Conservation (phyloP, 2,329 filamentous ascomycete species). For the Paraconiothyrium sp. region DNA sequence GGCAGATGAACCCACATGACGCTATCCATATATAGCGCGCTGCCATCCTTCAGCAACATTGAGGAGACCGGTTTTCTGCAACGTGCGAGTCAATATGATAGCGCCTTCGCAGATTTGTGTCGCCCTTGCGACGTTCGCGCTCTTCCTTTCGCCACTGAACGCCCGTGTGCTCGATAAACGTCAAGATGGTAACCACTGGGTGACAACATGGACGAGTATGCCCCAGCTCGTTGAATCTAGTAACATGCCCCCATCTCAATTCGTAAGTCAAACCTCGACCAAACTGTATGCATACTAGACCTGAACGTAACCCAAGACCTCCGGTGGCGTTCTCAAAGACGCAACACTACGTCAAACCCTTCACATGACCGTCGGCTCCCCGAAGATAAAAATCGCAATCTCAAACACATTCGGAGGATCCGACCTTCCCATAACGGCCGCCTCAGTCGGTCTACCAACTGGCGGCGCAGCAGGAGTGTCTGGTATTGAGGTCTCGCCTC, state of each 20-base stretch:
- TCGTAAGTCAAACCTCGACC: conserved; percentile 35
- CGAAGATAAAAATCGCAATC: conserved; percentile 66
- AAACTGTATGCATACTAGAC: background rate
- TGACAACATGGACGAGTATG: conserved; percentile 70
- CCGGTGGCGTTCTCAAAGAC: conserved; percentile 62
- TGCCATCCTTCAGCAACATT: background rate
- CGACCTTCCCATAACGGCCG: conserved; percentile 66
- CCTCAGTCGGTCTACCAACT: conserved; percentile 63
- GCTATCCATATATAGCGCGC: background rate
- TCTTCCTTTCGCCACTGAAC: conserved; percentile 10
- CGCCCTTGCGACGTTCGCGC: conserved; percentile 15
- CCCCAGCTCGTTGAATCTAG: conserved; percentile 68
- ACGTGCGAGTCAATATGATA: conserved; percentile 12
- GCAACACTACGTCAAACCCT: conserved; percentile 72
- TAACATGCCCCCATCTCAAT: conserved; percentile 68
- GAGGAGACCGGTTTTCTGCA: background rate
- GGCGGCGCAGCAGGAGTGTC: conserved; percentile 62
- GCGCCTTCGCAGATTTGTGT: conserved; percentile 10
- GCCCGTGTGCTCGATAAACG: conserved; percentile 23
- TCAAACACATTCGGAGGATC: conserved; percentile 70
- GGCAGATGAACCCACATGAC: background rate
- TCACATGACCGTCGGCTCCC: conserved; percentile 64
- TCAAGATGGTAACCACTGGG: conserved; percentile 58
- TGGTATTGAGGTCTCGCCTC: conserved; percentile 60
- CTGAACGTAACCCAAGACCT: conserved; percentile 2